A percentile compares a stretch with the other conserved stretches of the same genome.
Evolutionary conservation across 306 rosid species (phyloP).

Genomic region (Benincasa hispida): DNA sequence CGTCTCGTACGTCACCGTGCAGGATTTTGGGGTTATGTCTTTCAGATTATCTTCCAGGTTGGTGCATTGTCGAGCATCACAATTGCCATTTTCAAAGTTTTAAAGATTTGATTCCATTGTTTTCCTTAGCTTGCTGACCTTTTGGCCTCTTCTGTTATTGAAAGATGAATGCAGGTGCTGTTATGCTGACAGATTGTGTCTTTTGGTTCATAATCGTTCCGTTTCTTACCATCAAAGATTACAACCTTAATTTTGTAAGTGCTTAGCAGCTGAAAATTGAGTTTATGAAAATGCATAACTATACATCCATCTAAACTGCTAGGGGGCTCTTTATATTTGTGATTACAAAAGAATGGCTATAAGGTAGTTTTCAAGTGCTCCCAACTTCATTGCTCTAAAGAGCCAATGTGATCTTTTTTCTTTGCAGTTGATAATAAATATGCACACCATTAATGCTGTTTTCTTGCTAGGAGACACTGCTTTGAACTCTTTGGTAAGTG

Average conservation of each 20-base stretch:
- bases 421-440: slow-evolving; percentile 54
- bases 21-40: slow-evolving; percentile 61
- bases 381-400: background rate
- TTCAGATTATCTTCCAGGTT: slow-evolving; percentile 91
- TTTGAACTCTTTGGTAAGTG: slow-evolving; percentile 70
- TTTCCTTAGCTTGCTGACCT: background rate
- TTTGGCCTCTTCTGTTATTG: background rate
- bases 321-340: background rate
- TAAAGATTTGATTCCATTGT: background rate
- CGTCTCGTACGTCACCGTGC: slow-evolving; percentile 40
- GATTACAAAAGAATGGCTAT: background rate
- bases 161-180: slow-evolving; percentile 98
- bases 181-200: slow-evolving; percentile 78
- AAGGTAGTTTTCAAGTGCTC: background rate
- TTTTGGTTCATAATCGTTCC: slow-evolving; percentile 90
- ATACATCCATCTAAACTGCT: background rate
- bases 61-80: background rate
- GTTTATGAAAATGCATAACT: background rate
- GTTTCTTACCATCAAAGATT: slow-evolving; percentile 62
- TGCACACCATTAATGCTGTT: slow-evolving; percentile 90
- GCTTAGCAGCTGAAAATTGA: background rate
- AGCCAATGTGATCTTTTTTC: background rate
- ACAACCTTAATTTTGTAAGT: slow-evolving; percentile 77
- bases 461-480: slow-evolving; percentile 78
- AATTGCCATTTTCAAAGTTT: background rate